Conservation (phyloP, 2,329 filamentous ascomycete species). For the Phialemoniopsis sp. region DNA sequence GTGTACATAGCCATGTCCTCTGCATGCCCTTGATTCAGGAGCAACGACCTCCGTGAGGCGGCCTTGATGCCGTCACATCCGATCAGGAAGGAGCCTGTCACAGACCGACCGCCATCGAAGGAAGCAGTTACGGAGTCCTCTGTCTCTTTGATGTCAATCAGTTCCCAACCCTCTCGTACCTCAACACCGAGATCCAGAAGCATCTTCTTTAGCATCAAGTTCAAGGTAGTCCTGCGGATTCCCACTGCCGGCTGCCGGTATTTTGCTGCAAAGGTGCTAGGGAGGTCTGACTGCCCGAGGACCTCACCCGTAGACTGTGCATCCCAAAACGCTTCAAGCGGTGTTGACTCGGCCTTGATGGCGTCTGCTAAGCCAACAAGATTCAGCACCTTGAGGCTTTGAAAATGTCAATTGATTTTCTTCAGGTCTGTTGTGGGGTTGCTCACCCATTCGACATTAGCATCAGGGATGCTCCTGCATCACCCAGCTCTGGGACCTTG, state of each 20-base stretch:
- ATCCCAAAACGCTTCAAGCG: conserved; percentile 12
- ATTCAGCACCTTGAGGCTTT: conserved; percentile 12
- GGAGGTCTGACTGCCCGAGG: conserved; percentile 12
- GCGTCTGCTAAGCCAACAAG: conserved; percentile 9
- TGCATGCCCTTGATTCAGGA: conserved; percentile 8
- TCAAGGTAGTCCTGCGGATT: conserved; percentile 13
- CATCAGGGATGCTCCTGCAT: conserved; percentile 18
- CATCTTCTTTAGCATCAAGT: conserved; percentile 9
- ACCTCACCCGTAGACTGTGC: conserved; percentile 9
- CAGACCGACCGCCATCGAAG: conserved; percentile 11
- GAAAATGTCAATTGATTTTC: too few species aligned
- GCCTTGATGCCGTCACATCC: conserved; percentile 18
- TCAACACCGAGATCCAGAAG: conserved; percentile 12
- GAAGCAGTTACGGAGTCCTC: conserved; percentile 13
- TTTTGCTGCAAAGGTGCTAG: conserved; percentile 9
- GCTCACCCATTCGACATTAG: conserved; percentile 16
- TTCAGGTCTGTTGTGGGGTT: too few species aligned
- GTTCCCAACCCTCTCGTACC: conserved; percentile 16
- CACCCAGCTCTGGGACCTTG: conserved; percentile 12
- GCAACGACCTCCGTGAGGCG: conserved; percentile 8
- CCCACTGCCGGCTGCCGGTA: conserved; percentile 15
- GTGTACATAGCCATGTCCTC: conserved; percentile 13
- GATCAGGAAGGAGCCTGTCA: conserved; percentile 14
- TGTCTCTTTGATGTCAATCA: conserved; percentile 12
- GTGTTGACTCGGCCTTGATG: conserved; percentile 2